Percentiles rank a stretch among this genome's conserved stretches.
These are phyloP conservation scores for Microcyclospora tardicrescens DNA, from an alignment of 2,329 filamentous ascomycete genomes.

Conservation along the genomic window DNA sequence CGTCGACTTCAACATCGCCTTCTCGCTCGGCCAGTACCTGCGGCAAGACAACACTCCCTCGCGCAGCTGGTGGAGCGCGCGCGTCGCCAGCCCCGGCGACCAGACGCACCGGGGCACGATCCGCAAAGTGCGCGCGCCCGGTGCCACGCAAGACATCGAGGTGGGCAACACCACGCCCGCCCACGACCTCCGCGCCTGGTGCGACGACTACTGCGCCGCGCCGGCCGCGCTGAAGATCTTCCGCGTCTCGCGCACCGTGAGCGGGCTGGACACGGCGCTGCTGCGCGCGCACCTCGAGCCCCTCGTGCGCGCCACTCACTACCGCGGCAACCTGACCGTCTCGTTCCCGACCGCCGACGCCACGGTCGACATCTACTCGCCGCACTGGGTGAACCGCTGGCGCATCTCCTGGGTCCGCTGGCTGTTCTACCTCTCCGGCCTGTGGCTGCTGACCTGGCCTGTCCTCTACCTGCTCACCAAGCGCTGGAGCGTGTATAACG, in stretches of 20 bases:
- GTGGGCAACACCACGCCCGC: slow-evolving; percentile 24
- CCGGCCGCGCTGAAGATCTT: slow-evolving; percentile 43
- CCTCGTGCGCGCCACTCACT: slow-evolving; percentile 53
- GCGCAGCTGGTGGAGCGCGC: slow-evolving; percentile 17
- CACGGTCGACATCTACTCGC: slow-evolving; percentile 50
- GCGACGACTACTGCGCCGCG: slow-evolving; percentile 51
- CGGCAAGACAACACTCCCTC: background rate
- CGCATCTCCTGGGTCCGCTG: slow-evolving; percentile 53
- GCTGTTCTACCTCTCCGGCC: slow-evolving; percentile 52
- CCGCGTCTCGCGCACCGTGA: slow-evolving; percentile 32
- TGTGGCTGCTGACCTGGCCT: slow-evolving; percentile 61
- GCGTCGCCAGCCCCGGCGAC: slow-evolving; percentile 44
- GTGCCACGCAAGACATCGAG: slow-evolving; percentile 33
- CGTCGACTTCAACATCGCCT: slow-evolving; percentile 15
- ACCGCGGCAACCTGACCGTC: slow-evolving; percentile 49
- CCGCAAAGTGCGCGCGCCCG: slow-evolving; percentile 39
- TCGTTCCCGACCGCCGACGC: slow-evolving; percentile 46
- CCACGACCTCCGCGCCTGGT: slow-evolving; percentile 47
- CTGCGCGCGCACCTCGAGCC: slow-evolving; percentile 41
- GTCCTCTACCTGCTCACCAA: slow-evolving; percentile 54
- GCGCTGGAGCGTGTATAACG: slow-evolving; percentile 53
- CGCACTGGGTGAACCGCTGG: slow-evolving; percentile 50
- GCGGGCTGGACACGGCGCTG: slow-evolving; percentile 46
- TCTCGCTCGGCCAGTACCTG: slow-evolving; percentile 12
- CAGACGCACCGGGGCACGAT: slow-evolving; percentile 53